These are phyloP conservation scores for Mucor racemosus DNA, from an alignment of 371 early-diverging fungal species.

Conservation along the genomic window DNA sequence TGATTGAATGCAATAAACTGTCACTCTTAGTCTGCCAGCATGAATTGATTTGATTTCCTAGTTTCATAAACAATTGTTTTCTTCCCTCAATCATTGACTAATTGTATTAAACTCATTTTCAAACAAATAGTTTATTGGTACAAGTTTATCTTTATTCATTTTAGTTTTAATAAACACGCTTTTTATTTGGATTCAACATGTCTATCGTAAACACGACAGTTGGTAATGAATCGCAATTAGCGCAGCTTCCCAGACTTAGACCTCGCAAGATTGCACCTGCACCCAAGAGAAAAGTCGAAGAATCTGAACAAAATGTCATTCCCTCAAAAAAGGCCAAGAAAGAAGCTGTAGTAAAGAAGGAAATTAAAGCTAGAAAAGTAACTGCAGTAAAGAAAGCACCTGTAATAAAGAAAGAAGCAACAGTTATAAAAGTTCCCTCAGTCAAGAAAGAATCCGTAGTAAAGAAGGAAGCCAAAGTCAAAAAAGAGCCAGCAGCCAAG, in stretches of 20 bases:
- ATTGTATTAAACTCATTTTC: neutral
- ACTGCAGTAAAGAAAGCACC: too few species aligned
- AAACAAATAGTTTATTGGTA: neutral
- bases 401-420: too few species aligned
- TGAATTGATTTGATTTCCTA: too few species aligned
- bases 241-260: neutral
- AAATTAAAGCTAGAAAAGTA: too few species aligned
- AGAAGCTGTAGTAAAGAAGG: neutral
- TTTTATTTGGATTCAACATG: neutral
- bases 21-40: too few species aligned
- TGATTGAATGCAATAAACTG: too few species aligned
- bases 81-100: too few species aligned
- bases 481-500: neutral
- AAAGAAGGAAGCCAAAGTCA: neutral
- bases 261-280: neutral
- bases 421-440: neutral
- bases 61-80: too few species aligned
- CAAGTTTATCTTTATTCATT: neutral
- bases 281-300: neutral
- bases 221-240: neutral
- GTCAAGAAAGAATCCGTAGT: neutral
- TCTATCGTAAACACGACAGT: neutral
- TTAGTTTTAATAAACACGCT: too few species aligned
- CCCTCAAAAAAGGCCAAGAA: neutral
- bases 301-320: neutral